phyloP scores from a whole-genome alignment of 192 early-diverging fungal genomes.

The Entomortierella chlamydospora region DNA sequence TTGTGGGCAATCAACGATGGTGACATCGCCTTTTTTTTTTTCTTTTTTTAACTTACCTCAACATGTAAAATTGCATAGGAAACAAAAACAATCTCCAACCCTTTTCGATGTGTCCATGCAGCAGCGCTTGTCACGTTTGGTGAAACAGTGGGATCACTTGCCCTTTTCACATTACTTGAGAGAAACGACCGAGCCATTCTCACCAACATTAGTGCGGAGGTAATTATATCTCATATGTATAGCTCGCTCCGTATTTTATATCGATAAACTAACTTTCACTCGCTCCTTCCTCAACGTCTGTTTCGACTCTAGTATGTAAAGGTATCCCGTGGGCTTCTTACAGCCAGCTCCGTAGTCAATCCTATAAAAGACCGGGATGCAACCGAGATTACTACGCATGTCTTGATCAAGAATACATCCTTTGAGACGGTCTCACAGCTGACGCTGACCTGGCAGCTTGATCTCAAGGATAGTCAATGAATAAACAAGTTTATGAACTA shows the following conservation, averaged over 20 bases:
- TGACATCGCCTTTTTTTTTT: background rate
- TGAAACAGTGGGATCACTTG: conserved; percentile 64
- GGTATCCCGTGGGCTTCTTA: conserved; percentile 35
- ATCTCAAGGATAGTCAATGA: conserved; percentile 9
- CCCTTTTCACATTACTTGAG: conserved; percentile 55
- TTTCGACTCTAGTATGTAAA: conserved; percentile 38
- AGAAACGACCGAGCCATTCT: conserved; percentile 61
- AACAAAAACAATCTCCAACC: conserved; percentile 58
- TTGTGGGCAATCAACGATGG: background rate
- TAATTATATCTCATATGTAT: conserved; percentile 26
- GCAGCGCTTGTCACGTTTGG: conserved; percentile 64
- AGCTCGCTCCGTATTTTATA: too few species aligned
- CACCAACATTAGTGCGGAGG: conserved; percentile 61
- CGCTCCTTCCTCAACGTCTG: background rate
- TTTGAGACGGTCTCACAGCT: conserved; percentile 46
- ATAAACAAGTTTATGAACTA: background rate
- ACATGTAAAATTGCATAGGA: conserved; percentile 53
- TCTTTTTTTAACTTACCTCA: background rate
- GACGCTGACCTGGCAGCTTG: conserved; percentile 45
- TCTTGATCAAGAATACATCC: conserved; percentile 44
- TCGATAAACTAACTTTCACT: too few species aligned
- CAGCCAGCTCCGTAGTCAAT: conserved; percentile 32
- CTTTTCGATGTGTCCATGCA: conserved; percentile 64
- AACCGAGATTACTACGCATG: conserved; percentile 19
- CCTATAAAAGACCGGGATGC: conserved; percentile 38